Percentiles rank a stretch among this genome's conserved stretches.
phyloP scores from a whole-genome alignment of 2,329 filamentous ascomycete genomes.

The Aspergillus arachidicola region DNA sequence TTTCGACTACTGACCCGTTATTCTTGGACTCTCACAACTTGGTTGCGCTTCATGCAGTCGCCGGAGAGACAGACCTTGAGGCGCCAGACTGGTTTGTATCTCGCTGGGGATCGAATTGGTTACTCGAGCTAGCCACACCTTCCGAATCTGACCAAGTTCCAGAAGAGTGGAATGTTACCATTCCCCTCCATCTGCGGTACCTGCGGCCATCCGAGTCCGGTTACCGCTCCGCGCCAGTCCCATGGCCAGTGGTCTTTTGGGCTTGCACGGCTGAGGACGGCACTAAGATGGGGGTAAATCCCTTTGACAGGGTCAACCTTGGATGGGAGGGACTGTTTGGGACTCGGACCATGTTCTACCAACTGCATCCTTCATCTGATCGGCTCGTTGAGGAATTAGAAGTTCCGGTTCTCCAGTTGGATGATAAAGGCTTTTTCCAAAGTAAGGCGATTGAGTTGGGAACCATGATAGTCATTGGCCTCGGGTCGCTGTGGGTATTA shows the following conservation, averaged over 20 bases:
- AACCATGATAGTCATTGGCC: conserved; percentile 60
- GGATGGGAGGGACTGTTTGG: conserved; percentile 84
- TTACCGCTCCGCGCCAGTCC: conserved; percentile 60
- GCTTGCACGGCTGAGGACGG: conserved; percentile 68
- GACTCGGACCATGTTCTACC: conserved; percentile 79
- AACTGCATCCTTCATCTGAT: conserved; percentile 60
- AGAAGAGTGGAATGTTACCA: conserved; percentile 43
- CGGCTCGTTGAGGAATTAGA: conserved; percentile 57
- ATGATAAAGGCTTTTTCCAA: conserved; percentile 45
- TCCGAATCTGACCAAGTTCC: conserved; percentile 4
- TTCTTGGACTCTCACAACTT: conserved; percentile 83
- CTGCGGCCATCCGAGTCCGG: conserved; percentile 64
- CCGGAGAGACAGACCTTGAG: conserved; percentile 83
- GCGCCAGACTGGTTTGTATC: conserved; percentile 79
- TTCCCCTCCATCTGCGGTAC: conserved; percentile 87
- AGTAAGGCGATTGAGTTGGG: conserved; percentile 50
- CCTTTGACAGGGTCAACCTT: conserved; percentile 82
- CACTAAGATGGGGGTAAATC: conserved; percentile 71
- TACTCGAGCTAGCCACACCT: conserved; percentile 72
- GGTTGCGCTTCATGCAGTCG: conserved; percentile 65
- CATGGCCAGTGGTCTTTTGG: conserved; percentile 88
- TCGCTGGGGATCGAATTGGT: conserved; percentile 76
- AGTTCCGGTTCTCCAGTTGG: conserved; percentile 67
- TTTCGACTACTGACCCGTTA: conserved; percentile 59
- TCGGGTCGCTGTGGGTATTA: conserved; percentile 72